Percentiles rank a stretch among this genome's conserved stretches.
Conservation (phyloP, 2,329 filamentous ascomycete genomes). For the Juglanconis oblonga region DNA sequence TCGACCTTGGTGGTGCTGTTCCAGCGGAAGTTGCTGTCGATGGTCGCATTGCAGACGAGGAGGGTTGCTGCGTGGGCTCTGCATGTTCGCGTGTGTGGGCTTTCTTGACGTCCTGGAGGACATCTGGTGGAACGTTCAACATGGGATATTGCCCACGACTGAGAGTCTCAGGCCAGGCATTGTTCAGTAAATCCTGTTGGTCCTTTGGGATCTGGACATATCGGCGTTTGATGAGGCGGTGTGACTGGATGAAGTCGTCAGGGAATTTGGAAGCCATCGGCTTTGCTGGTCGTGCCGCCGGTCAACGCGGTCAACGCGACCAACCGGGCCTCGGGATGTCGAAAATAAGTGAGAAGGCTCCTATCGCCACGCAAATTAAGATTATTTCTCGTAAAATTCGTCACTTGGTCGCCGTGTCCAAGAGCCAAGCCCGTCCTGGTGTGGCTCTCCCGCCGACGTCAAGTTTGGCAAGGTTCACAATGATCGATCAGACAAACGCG, state of each 20-base stretch:
- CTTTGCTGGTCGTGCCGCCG: not conserved
- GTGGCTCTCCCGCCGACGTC: not conserved
- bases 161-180: slow-evolving; percentile 34
- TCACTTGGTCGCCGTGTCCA: no score
- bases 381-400: no score
- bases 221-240: slow-evolving; percentile 34
- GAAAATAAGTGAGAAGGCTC: no score
- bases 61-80: slow-evolving; percentile 17
- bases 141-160: slow-evolving; percentile 22
- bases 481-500: slow-evolving; percentile 1
- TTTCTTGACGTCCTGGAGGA: slow-evolving; percentile 27
- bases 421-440: not conserved
- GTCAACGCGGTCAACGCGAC: not conserved
- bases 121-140: slow-evolving; percentile 31
- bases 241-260: slow-evolving; percentile 24
- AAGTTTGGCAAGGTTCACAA: not conserved
- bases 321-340: no score
- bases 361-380: no score
- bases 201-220: slow-evolving; percentile 44
- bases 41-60: slow-evolving; percentile 2
- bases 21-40: not conserved
- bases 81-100: slow-evolving; percentile 18
- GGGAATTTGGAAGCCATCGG: slow-evolving; percentile 18
- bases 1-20: not conserved
- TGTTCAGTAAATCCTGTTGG: slow-evolving; percentile 46